These are phyloP conservation scores for Stereocaulon alpinum DNA, from an alignment of 495 filamentous ascomycete genomes.

Conservation along the genomic window DNA sequence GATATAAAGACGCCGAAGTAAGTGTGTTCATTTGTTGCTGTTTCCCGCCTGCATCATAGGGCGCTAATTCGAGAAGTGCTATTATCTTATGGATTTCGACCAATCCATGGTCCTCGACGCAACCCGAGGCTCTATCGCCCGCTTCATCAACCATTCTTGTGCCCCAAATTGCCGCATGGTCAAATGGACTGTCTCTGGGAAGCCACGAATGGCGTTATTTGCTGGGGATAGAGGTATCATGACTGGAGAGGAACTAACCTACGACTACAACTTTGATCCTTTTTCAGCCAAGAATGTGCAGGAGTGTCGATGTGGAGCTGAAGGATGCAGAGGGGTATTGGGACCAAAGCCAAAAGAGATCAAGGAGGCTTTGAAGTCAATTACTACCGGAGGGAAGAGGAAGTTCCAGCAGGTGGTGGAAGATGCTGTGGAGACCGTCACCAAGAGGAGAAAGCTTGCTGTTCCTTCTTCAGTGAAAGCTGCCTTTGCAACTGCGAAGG, in stretches of 20 bases:
- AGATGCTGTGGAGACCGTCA: constrained; percentile 24
- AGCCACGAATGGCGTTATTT: constrained; percentile 95
- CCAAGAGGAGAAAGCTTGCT: constrained; percentile 33
- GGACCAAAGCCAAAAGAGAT: constrained; percentile 58
- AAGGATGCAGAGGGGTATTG: constrained; percentile 67
- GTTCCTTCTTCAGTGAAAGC: constrained; percentile 15
- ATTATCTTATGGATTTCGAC: constrained; percentile 96
- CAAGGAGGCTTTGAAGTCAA: constrained; percentile 34
- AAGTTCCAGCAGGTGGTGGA: constrained; percentile 33
- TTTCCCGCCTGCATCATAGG: background rate
- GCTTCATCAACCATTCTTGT: constrained; percentile 97
- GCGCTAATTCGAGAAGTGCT: constrained; percentile 48
- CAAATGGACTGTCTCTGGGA: constrained; percentile 91
- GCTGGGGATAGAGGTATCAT: constrained; percentile 80
- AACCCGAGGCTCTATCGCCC: constrained; percentile 86
- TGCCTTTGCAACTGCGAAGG: constrained; percentile 14
- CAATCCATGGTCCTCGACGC: constrained; percentile 99
- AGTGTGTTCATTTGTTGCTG: constrained; percentile 21
- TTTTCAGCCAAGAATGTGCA: constrained; percentile 76
- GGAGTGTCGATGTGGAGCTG: constrained; percentile 68
- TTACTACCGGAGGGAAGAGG: constrained; percentile 31
- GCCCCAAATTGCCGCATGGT: constrained; percentile 96
- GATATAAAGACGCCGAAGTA: constrained; percentile 88
- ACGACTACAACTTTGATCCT: constrained; percentile 97
- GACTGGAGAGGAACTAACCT: constrained; percentile 94